These are phyloP conservation scores for Trametes polyzona DNA, from an alignment of 1,284 basidiomycete species.

Conservation along the genomic window DNA sequence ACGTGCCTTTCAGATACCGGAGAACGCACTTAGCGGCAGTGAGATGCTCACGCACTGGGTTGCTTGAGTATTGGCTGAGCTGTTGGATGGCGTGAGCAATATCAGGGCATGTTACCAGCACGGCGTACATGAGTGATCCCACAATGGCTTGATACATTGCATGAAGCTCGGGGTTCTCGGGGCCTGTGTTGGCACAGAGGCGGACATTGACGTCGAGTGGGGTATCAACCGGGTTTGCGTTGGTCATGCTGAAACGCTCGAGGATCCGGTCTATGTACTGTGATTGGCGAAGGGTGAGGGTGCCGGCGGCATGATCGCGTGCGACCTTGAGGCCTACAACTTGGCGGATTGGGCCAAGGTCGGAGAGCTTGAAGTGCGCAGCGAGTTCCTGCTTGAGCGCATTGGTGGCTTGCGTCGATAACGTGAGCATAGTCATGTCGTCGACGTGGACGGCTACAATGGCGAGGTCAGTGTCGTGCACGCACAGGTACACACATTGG, in stretches of 20 bases:
- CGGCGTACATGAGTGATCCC: constrained; percentile 35
- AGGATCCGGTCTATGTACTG: constrained; percentile 2
- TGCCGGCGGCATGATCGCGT: constrained; percentile 16
- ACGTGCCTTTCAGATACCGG: constrained; percentile 10
- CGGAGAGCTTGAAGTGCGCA: constrained; percentile 27
- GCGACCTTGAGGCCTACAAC: constrained; percentile 33
- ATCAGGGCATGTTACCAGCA: constrained; percentile 8
- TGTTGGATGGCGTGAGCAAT: constrained; percentile 4
- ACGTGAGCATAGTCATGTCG: constrained; percentile 23
- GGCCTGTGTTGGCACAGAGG: constrained; percentile 1
- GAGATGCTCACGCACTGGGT: constrained; percentile 4
- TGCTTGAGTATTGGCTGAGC: constrained; percentile 4
- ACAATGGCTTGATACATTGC: constrained; percentile 29
- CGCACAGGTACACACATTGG: constrained; percentile 22
- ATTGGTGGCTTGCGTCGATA: background rate
- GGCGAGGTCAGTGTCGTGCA: background rate
- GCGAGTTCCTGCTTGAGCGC: constrained; percentile 17
- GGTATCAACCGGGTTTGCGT: constrained; percentile 2
- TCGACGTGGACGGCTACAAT: constrained; percentile 32
- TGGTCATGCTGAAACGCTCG: background rate
- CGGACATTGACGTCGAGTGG: constrained; percentile 9
- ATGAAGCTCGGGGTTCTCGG: constrained; percentile 12
- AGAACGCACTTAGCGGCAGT: constrained; percentile 11
- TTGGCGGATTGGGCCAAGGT: constrained; percentile 26
- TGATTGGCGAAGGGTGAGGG: background rate